A percentile compares a stretch with the other conserved stretches of the same genome.
phyloP scores from a whole-genome alignment of 2,329 filamentous ascomycete genomes.

The Talaromyces sp. region DNA sequence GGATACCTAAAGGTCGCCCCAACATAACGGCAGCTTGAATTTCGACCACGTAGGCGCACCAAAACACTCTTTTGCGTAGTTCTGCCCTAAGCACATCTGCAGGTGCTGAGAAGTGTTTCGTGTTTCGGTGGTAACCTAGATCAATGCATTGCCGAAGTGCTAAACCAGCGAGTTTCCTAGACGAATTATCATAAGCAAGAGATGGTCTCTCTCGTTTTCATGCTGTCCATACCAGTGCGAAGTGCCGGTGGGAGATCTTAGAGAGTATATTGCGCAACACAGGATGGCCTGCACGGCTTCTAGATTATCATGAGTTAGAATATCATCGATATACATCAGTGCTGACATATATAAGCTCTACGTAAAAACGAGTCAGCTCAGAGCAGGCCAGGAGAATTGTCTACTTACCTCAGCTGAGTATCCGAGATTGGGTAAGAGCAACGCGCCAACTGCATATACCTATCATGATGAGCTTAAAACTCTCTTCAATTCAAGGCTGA shows the following conservation, averaged over 20 bases:
- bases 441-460: constrained; percentile 27
- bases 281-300: constrained; percentile 34
- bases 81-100: constrained; percentile 20
- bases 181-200: not conserved
- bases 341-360: constrained; percentile 21
- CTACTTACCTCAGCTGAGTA: constrained; percentile 19
- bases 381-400: not conserved
- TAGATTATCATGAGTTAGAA: constrained; percentile 26
- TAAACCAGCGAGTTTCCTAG: constrained; percentile 30
- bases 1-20: constrained; percentile 28
- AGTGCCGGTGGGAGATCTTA: constrained; percentile 25
- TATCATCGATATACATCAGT: constrained; percentile 19
- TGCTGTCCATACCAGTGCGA: constrained; percentile 25
- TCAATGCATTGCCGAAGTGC: constrained; percentile 34
- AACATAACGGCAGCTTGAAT: constrained; percentile 24
- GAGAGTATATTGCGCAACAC: constrained; percentile 29
- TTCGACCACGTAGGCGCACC: constrained; percentile 28
- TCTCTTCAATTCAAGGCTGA: not conserved
- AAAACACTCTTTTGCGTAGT: constrained; percentile 28
- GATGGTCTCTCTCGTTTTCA: not conserved
- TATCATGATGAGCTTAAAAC: not conserved
- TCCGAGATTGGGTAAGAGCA: constrained; percentile 19
- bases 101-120: constrained; percentile 9
- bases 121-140: constrained; percentile 31
- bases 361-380: not conserved